Base-by-base conservation (phyloP, 1,284 basidiomycete genomes). In the Cystobasidiaceae sp. region DNA sequence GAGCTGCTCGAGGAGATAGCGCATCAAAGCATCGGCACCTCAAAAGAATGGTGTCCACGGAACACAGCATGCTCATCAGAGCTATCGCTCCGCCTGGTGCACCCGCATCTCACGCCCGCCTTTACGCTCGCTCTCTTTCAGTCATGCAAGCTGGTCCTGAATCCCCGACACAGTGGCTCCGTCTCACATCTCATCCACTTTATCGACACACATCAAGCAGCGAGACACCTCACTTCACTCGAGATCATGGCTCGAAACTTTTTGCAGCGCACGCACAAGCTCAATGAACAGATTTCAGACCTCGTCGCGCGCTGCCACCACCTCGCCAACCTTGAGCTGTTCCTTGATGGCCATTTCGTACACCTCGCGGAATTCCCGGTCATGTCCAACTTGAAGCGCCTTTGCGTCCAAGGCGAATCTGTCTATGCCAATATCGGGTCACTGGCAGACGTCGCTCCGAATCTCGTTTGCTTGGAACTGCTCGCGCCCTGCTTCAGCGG, bases 341-440 rank as follows among this genome's bases (percentile, higher is more conserved):
- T 19, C 11, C 44, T 64, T 15, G 61, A 64, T 56, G 61, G 61
- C 25, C 61, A 64, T 33, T 64, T 64, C 30, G 51, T 64, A 30
- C 41, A 44, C 30, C 43, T 64, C 2, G 50, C 41, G 2, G 52
- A 55, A 32, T 56, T 55, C 44, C 51, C 61, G 2, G 41, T 25
- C n/a, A 64, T 64, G 61, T 27, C 55, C 34, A 19, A 46, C 17
- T 19, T 64, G 3, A 54, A 33, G 7, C 32, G 45, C 19, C 33
- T 64, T 2, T 39, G 32, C 4, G 33, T 64, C 6, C 43, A 37
- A 23, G 61, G 61, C 25, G 61, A 64, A 25, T 55, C 51, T 19
- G 37, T 64, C 30, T 64, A 46, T 34, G 39, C 41, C 6, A 39
- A 51, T 41, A 27, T 64, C 43, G 46, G 41, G 21, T 30, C 43